Base-by-base conservation (phyloP, 1,139 yeast genomes). In the Kluyveromyces marxianus region DNA sequence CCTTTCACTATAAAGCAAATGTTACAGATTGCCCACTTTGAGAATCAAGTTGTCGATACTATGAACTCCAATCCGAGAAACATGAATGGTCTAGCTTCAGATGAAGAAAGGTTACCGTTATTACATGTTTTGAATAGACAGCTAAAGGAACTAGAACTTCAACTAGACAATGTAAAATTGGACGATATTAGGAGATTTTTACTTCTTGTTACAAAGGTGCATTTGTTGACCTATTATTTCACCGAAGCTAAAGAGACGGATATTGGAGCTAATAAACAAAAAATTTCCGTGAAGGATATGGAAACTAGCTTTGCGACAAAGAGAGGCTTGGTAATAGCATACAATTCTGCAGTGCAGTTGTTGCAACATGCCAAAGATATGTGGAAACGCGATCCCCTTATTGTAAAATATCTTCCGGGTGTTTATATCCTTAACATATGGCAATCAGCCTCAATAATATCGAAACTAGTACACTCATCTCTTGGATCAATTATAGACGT, bases 361-460 rank as follows among this genome's bases (percentile, higher is more conserved):
- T 69, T 90, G 45, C 74, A 75, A 38, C 95, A 86, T 62, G 79
- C 86, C 8, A 75, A 77, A 45, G 61, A 70, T 26, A 79, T 89
- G 52, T 81, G 83, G 52, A 68, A 71, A 14, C 70, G 75, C 30
- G 81, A 83, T 57, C 75, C 76, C 39, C 71, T 71, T 38, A 83
- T 88, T 56, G 77, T 89, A 56, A 77, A 76, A 54, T 88, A 84
- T 60, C 72, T 90, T 45, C 97, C 97, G 0, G 89, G 87, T 44
- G 89, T 85, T 3, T 83, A 83, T 63, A 79, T 86, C 2, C 71
- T 87, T 52, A 81, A 81, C 46, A 75, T 89, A 39, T 89, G 97
- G 96, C 97, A 90, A 65, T 85, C 96, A 1, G 81, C 96, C 0
- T 84, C 90, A 58, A 80, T 90, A 39, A 79, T 92, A 33, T 85